Percentiles rank a stretch among this genome's conserved stretches.
These are phyloP conservation scores for Juncus inflexus DNA, from an alignment of 176 grass and related monocot genomes.

Conservation along the genomic window DNA sequence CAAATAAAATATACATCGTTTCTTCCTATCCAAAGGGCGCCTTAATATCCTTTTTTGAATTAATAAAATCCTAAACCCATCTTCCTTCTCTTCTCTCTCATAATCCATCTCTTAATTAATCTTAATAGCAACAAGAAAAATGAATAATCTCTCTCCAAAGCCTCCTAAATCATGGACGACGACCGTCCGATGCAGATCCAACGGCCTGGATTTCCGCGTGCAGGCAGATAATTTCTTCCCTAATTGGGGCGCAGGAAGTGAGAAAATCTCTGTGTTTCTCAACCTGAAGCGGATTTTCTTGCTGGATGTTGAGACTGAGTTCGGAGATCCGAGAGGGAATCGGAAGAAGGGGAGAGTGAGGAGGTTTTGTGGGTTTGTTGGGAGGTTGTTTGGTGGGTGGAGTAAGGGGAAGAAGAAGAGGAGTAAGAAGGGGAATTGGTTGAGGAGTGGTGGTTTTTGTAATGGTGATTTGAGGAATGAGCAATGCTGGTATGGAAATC, in stretches of 20 bases:
- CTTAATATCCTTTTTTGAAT: too few species aligned
- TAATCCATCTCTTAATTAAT: too few species aligned
- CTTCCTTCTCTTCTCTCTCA: too few species aligned
- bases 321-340: conserved; percentile 14
- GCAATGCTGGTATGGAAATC: background rate
- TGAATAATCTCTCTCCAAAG: background rate
- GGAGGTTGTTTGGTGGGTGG: conserved; percentile 11
- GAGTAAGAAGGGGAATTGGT: conserved; percentile 9
- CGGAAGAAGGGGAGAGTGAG: conserved; percentile 14
- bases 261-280: conserved; percentile 55
- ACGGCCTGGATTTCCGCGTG: conserved; percentile 45
- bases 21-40: too few species aligned
- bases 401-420: conserved; percentile 5
- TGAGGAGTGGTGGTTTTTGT: background rate
- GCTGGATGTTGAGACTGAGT: conserved; percentile 34
- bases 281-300: conserved; percentile 46
- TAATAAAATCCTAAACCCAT: too few species aligned
- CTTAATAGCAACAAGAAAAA: background rate
- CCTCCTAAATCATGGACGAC: conserved; percentile 49
- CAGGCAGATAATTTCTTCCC: conserved; percentile 53
- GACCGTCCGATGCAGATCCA: conserved; percentile 44
- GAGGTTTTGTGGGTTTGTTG: conserved; percentile 1
- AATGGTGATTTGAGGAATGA: conserved; percentile 14
- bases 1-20: too few species aligned
- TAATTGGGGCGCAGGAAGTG: conserved; percentile 48